A percentile compares a stretch with the other conserved stretches of the same genome.
phyloP scores from a whole-genome alignment of 345 rosid species.

The Sonneratia caseolaris region DNA sequence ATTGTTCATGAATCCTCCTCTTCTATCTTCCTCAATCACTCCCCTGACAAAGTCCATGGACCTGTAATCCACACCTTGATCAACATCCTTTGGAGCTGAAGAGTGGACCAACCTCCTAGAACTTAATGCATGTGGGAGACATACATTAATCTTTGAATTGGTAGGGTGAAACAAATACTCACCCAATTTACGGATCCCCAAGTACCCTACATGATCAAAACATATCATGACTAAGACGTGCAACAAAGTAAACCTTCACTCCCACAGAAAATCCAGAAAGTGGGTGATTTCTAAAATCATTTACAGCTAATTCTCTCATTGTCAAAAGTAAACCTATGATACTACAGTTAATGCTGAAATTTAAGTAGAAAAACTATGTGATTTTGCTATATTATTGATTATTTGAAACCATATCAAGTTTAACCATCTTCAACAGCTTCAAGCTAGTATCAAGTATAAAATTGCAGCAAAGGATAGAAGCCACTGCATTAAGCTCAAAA shows the following conservation, averaged over 20 bases:
- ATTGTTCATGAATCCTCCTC: constrained; percentile 6
- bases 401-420: background rate
- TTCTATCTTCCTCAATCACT: constrained; percentile 32
- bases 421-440: background rate
- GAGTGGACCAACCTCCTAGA: constrained; percentile 26
- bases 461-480: background rate
- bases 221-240: background rate
- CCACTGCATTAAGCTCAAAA: background rate
- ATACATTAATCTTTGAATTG: constrained; percentile 6
- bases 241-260: background rate
- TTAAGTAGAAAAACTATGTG: background rate
- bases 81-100: constrained; percentile 20
- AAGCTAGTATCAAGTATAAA: background rate
- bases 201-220: background rate
- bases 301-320: background rate
- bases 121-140: constrained; percentile 18
- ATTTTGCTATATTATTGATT: background rate
- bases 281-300: background rate
- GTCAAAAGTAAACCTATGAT: background rate
- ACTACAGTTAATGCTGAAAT: background rate
- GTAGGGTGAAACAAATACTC: background rate
- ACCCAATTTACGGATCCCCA: background rate
- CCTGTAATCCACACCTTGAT: constrained; percentile 13
- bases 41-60: constrained; percentile 42
- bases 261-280: background rate